These are phyloP conservation scores for Heterobasidion irregulare DNA, from an alignment of 1,284 basidiomycete species.

Conservation along the genomic window DNA sequence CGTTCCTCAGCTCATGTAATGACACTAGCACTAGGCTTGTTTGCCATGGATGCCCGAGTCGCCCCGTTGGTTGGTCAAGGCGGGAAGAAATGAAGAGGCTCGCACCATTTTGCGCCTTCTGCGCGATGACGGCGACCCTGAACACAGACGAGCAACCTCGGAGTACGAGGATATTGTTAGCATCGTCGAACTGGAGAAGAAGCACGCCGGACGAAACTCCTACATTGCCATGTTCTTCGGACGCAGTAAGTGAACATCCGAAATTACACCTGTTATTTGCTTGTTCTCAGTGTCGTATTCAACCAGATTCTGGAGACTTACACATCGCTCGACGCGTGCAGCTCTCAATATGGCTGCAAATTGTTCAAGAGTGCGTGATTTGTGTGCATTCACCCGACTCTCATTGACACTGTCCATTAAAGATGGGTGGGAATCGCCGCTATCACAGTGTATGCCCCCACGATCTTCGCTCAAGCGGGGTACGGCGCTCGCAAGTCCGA, in stretches of 20 bases:
- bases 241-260: constrained; percentile 17
- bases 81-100: constrained; percentile 38
- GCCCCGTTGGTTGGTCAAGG: constrained; percentile 48
- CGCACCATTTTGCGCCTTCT: constrained; percentile 29
- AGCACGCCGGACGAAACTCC: constrained; percentile 38
- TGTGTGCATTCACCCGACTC: neutral
- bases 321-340: constrained; percentile 40
- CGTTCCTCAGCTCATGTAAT: neutral
- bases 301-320: constrained; percentile 27
- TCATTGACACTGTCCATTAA: neutral
- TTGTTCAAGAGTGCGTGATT: constrained; percentile 34
- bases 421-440: constrained; percentile 44
- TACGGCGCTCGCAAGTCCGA: constrained; percentile 35
- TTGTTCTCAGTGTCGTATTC: constrained; percentile 1
- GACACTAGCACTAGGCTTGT: neutral
- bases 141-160: constrained; percentile 17
- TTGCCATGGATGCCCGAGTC: constrained; percentile 31
- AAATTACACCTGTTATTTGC: neutral
- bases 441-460: constrained; percentile 42
- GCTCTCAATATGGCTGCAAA: constrained; percentile 41
- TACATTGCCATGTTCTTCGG: constrained; percentile 43
- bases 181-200: constrained; percentile 41
- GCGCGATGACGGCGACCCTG: constrained; percentile 18
- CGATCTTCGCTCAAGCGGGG: constrained; percentile 38
- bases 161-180: constrained; percentile 17